Conservation (phyloP, 108 stramenopile species). For the Nitzschia sp. region DNA sequence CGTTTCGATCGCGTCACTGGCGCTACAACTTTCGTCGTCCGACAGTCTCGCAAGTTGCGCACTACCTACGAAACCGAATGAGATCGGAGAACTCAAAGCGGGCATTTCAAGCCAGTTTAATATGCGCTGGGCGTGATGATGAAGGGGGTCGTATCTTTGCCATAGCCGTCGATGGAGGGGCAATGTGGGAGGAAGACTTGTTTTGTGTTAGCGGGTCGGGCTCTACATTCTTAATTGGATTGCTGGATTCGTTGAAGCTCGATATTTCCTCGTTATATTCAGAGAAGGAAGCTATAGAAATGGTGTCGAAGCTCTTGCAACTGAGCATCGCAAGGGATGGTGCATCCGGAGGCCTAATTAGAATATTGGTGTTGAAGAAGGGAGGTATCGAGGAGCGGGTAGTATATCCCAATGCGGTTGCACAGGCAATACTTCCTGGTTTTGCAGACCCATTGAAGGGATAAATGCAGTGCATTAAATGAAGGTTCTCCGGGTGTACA, state of each 20-base stretch:
- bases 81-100: neutral
- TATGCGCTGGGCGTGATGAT: conserved; percentile 68
- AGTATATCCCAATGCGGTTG: conserved; percentile 16
- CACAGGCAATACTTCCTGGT: conserved; percentile 4
- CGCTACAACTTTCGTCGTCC: conserved; percentile 30
- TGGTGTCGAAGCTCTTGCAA: conserved; percentile 54
- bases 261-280: conserved; percentile 14
- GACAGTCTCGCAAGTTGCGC: conserved; percentile 68
- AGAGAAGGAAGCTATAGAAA: conserved; percentile 64
- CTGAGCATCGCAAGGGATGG: conserved; percentile 81
- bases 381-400: conserved; percentile 30
- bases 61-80: conserved; percentile 41
- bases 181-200: conserved; percentile 54
- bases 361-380: conserved; percentile 52
- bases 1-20: conserved; percentile 47
- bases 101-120: conserved; percentile 57
- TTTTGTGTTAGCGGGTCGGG: conserved; percentile 79
- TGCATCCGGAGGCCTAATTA: conserved; percentile 74
- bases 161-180: conserved; percentile 53
- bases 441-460: conserved; percentile 4
- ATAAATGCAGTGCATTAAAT: neutral
- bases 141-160: conserved; percentile 54
- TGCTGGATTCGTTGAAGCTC: conserved; percentile 54
- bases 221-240: conserved; percentile 65
- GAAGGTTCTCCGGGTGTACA: no score